Evolutionary conservation across 2,329 filamentous ascomycete species (phyloP).

Genomic region (Dothideomycetes sp.): DNA sequence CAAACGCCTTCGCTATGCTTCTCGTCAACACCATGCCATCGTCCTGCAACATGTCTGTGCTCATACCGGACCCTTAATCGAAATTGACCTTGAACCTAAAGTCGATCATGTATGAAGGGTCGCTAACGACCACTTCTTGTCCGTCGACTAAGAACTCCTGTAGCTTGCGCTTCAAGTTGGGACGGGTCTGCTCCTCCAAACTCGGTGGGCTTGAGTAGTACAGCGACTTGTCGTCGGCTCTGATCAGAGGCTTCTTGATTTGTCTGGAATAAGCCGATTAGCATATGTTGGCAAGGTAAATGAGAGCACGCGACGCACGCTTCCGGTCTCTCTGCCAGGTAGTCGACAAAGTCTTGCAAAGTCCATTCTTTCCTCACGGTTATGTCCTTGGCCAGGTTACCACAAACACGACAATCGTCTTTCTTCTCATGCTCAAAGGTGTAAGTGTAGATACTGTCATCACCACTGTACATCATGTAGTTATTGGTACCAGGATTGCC

Average conservation of each 20-base stretch:
- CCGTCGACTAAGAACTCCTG: conserved; percentile 67
- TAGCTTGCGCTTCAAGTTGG: conserved; percentile 72
- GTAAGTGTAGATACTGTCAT: conserved; percentile 92
- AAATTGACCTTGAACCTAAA: conserved; percentile 52
- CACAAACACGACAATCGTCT: conserved; percentile 88
- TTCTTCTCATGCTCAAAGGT: conserved; percentile 95
- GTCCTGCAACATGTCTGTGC: background rate
- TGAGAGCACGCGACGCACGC: conserved; percentile 36
- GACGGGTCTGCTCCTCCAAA: conserved; percentile 73
- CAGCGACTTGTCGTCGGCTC: conserved; percentile 70
- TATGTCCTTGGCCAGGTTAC: conserved; percentile 68
- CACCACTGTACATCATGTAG: conserved; percentile 99
- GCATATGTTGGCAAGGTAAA: background rate
- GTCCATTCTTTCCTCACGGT: conserved; percentile 61
- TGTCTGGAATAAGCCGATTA: conserved; percentile 39
- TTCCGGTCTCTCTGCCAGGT: conserved; percentile 72
- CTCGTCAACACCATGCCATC: conserved; percentile 5
- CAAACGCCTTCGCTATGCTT: conserved; percentile 12
- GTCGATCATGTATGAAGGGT: conserved; percentile 75
- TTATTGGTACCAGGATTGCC: conserved; percentile 62
- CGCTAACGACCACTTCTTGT: conserved; percentile 84
- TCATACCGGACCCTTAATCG: conserved; percentile 17
- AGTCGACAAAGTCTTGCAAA: conserved; percentile 76
- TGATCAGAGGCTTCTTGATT: conserved; percentile 84
- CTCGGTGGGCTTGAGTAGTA: conserved; percentile 81